Evolutionary conservation across 345 rosid species (phyloP), one percentile per base, ranked within the genome.

Genomic region (Geranium rotundifolium): DNA sequence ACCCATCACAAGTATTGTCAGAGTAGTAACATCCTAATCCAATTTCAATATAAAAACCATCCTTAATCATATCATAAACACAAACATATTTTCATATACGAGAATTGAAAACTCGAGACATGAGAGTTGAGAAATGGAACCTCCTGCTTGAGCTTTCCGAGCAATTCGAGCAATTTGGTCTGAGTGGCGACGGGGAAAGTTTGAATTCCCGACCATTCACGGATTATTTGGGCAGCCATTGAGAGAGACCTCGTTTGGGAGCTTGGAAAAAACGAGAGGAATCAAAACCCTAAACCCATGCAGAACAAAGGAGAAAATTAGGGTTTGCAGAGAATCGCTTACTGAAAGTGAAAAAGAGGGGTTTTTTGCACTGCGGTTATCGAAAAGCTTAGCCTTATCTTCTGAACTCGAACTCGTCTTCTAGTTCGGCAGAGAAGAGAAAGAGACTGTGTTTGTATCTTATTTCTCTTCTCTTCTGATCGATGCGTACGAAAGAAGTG

Each of bases 1-100:
- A 59, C 96, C 96, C 86, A 89, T 75, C 39, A 87, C 96, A 70
- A 89, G 84, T 58, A 89, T 81, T 0, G 96, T 85, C 80, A 87
- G 62, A 13, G 82, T 80, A 77, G 73, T 78, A 61, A 80, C 82
- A 68, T 82, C 77, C 96, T 89, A 80, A 56, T 52, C 54, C 16
- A 60, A 58, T 17, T 29, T 5, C 9, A 41, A 41, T 6, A 41
- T n/a, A 2, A 41, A 41, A 41, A 41, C 50, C 50, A 41, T 1
- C 50, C 5, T 41, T 5, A 41, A 41, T 41, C 50, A 1, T 12
- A 41, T 12, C 9, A 41, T 12, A 41, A 41, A 41, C 50, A 41
- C 50, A 12, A 41, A 5, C 50, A 41, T 31, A 31, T 31, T 31
- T 31, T 3, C 37, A 31, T 7, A 31, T 31, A 31, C 37, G 7